Conservation (phyloP, 768 basidiomycete species). For the Rhodosporidiobolus sp. region DNA sequence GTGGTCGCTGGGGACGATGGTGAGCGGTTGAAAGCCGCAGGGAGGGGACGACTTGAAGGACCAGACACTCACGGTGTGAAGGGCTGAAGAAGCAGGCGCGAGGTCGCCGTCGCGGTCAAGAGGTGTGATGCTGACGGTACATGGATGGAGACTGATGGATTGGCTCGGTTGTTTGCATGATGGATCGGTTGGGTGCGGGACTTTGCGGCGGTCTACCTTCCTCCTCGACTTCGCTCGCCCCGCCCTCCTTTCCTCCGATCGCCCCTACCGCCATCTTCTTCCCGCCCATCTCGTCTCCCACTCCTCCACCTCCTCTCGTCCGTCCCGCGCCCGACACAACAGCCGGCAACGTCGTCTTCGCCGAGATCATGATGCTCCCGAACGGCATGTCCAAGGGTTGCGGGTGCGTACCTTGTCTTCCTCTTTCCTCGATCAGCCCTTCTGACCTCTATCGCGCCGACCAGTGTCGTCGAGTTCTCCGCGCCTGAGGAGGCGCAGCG, state of each 20-base stretch:
- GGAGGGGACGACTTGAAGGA: not conserved
- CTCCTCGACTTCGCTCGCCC: not conserved
- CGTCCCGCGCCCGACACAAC: conserved; percentile 41
- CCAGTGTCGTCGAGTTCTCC: conserved; percentile 90
- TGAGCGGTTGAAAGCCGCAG: conserved; percentile 43
- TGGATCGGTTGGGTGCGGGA: not conserved
- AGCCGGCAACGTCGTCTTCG: conserved; percentile 99
- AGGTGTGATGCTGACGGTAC: conserved; percentile 12
- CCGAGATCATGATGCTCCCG: conserved; percentile 96
- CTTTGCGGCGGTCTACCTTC: not conserved
- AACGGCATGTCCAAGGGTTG: conserved; percentile 97
- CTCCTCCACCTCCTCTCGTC: not conserved
- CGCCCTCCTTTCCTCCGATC: not conserved
- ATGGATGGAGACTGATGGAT: conserved; percentile 24
- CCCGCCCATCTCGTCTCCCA: not conserved
- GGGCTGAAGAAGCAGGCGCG: not conserved
- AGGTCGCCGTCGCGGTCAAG: not conserved
- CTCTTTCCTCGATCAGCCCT: not conserved
- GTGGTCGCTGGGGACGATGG: conserved; percentile 44
- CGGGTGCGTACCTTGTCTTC: conserved; percentile 76
- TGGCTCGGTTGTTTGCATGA: conserved; percentile 6
- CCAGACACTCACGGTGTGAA: conserved; percentile 25
- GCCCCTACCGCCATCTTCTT: not conserved
- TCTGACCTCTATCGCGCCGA: not conserved
- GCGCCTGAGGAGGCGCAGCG: conserved; percentile 84